Conservation (phyloP, 2,329 filamentous ascomycete genomes). For the Phialophora chinensis region DNA sequence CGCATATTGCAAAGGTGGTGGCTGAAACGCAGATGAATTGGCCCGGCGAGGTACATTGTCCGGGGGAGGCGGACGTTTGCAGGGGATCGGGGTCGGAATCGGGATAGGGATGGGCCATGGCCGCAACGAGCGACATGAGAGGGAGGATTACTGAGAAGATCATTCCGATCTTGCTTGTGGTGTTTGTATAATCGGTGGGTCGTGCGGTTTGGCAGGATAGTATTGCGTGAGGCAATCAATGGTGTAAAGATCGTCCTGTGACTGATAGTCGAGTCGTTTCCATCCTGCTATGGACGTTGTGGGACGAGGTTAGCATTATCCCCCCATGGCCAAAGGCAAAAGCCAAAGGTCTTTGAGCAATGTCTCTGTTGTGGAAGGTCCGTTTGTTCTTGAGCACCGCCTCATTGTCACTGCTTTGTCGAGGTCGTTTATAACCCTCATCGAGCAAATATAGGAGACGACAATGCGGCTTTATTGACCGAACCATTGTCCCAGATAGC, state of each 20-base stretch:
- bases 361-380: background rate
- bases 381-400: background rate
- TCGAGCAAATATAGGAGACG: background rate
- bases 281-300: background rate
- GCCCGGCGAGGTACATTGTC: conserved; percentile 6
- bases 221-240: background rate
- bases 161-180: background rate
- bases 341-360: background rate
- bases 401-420: background rate
- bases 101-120: background rate
- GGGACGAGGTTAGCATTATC: background rate
- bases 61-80: background rate
- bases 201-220: background rate
- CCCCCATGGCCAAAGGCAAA: background rate
- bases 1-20: conserved; percentile 11
- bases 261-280: background rate
- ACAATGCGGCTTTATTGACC: background rate
- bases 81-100: background rate
- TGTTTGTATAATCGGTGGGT: background rate
- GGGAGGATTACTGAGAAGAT: background rate
- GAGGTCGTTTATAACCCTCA: background rate
- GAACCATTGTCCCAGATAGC: background rate
- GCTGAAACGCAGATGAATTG: conserved; percentile 2
- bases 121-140: background rate
- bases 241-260: background rate